phyloP scores from a whole-genome alignment of 805 yeast genomes.

The Saturnispora quitensis region DNA sequence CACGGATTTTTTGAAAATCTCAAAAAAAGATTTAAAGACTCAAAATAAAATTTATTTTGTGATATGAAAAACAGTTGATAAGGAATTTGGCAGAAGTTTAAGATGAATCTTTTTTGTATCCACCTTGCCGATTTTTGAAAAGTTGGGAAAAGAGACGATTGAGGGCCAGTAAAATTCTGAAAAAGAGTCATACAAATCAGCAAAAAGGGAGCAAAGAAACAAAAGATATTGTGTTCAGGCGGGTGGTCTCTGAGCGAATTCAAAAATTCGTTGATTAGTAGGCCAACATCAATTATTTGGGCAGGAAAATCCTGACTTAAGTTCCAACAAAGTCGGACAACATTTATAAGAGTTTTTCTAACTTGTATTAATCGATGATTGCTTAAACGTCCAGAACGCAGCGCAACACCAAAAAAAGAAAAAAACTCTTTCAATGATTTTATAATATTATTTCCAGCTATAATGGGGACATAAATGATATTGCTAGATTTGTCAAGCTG shows the following conservation, averaged over 20 bases:
- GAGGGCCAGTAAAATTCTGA: slow-evolving; percentile 13
- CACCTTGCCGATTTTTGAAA: slow-evolving; percentile 8
- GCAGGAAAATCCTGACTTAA: slow-evolving; percentile 8
- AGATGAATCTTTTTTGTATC: slow-evolving; percentile 13
- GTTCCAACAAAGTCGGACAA: slow-evolving; percentile 21
- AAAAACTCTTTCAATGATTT: slow-evolving; percentile 6
- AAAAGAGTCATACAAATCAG: slow-evolving; percentile 15
- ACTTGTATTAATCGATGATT: slow-evolving; percentile 10
- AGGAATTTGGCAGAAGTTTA: slow-evolving; percentile 15
- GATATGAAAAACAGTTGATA: slow-evolving; percentile 12
- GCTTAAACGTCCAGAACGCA: background rate
- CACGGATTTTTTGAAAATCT: slow-evolving; percentile 20
- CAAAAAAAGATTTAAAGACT: slow-evolving; percentile 19
- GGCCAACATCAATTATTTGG: slow-evolving; percentile 13
- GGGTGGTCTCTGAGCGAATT: slow-evolving; percentile 8
- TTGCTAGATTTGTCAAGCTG: slow-evolving; percentile 2
- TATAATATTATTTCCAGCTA: background rate
- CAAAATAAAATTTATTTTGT: slow-evolving; percentile 12
- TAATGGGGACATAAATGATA: slow-evolving; percentile 5
- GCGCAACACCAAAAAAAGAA: slow-evolving; percentile 2
- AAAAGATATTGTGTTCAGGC: slow-evolving; percentile 5
- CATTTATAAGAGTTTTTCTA: slow-evolving; percentile 19
- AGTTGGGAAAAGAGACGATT: slow-evolving; percentile 2
- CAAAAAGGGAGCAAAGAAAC: slow-evolving; percentile 19
- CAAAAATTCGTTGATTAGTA: slow-evolving; percentile 11